Evolutionary conservation across 352 stramenopile genomes (phyloP).

Genomic region (Phytopythium chamaehyphon): DNA sequence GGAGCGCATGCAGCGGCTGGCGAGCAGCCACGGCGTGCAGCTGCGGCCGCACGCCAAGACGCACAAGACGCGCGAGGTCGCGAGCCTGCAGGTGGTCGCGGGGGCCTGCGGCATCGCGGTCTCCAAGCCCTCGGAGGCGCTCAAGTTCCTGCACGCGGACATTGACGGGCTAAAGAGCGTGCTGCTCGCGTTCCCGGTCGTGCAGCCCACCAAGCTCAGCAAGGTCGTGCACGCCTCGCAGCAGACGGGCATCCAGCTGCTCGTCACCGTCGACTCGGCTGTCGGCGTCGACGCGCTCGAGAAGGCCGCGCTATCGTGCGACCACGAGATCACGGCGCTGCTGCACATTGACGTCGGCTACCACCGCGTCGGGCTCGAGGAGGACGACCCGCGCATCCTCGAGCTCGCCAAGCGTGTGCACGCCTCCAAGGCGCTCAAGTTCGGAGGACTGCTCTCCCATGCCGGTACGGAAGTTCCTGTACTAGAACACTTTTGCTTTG

Average conservation of each 20-base stretch:
- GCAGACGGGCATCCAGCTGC: conserved; percentile 42
- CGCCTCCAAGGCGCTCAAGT: conserved; percentile 41
- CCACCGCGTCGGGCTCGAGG: conserved; percentile 65
- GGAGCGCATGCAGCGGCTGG: conserved; percentile 58
- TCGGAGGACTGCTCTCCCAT: conserved; percentile 59
- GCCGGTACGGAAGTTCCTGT: conserved; percentile 22
- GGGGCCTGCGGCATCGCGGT: conserved; percentile 60
- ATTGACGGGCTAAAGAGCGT: conserved; percentile 46
- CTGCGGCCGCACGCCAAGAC: conserved; percentile 72
- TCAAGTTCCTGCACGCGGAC: conserved; percentile 49
- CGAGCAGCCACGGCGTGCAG: conserved; percentile 34
- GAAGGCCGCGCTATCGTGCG: conserved; percentile 34
- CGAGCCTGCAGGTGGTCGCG: conserved; percentile 40
- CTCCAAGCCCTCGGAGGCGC: conserved; percentile 64
- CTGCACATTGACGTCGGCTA: conserved; percentile 77
- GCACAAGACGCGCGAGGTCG: conserved; percentile 75
- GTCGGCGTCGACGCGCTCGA: conserved; percentile 50
- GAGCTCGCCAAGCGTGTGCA: conserved; percentile 50
- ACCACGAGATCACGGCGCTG: conserved; percentile 46
- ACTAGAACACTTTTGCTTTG: too few species aligned
- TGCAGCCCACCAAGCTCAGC: conserved; percentile 52
- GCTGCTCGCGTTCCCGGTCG: conserved; percentile 62
- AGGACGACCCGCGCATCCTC: conserved; percentile 43
- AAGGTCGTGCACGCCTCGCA: conserved; percentile 45
- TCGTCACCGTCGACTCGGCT: conserved; percentile 57